Conservation (phyloP, 768 basidiomycete genomes). For the Lentinula lateritia region DNA sequence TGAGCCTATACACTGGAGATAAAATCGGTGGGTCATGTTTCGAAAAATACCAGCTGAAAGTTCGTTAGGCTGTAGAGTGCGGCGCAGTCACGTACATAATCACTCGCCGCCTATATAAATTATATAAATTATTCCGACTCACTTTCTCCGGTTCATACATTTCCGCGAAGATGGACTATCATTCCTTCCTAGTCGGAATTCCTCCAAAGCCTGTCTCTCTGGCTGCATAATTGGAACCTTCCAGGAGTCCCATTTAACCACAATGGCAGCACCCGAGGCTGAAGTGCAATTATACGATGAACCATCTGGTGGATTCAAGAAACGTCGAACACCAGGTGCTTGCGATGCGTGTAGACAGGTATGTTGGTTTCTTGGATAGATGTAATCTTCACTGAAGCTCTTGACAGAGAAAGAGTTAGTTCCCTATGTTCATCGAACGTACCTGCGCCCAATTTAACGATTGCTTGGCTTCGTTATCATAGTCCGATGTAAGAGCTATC, state of each 20-base stretch:
- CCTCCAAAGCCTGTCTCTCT: neutral
- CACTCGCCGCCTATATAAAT: neutral
- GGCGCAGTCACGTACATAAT: no score
- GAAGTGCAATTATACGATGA: neutral
- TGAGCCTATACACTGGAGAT: no score
- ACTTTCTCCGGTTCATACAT: neutral
- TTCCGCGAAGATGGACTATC: neutral
- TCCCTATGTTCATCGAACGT: neutral
- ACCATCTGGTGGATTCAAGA: slow-evolving; percentile 25
- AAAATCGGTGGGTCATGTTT: no score
- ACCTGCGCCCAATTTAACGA: neutral
- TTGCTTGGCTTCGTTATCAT: neutral
- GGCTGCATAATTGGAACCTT: neutral
- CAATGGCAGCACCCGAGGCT: neutral
- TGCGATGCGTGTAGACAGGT: slow-evolving; percentile 52
- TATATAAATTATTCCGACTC: neutral
- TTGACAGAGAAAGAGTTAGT: neutral
- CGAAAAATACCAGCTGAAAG: no score
- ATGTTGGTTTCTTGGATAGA: neutral
- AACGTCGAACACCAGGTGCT: slow-evolving; percentile 46
- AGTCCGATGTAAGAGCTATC: slow-evolving; percentile 42
- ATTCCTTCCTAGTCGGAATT: no score
- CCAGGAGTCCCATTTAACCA: neutral
- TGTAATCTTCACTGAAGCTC: neutral
- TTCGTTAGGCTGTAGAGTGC: no score